These are phyloP conservation scores for Xylariomycetidae sp. DNA, from an alignment of 2,329 filamentous ascomycete species.

Conservation along the genomic window DNA sequence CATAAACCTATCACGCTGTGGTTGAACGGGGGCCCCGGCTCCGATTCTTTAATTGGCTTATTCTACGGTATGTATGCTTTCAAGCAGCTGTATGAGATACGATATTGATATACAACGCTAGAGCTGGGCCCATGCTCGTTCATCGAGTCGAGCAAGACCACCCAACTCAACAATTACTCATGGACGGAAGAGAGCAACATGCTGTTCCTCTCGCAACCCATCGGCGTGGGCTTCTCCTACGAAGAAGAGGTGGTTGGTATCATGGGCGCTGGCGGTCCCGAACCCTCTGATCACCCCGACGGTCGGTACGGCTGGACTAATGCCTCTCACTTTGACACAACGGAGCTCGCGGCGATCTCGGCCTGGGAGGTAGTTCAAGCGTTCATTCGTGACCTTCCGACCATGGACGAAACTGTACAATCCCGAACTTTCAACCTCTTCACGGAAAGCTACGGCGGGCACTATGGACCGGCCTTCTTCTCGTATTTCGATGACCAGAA, in stretches of 20 bases:
- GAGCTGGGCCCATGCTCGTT: conserved; percentile 29
- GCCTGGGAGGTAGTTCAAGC: conserved; percentile 36
- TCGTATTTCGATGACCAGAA: conserved; percentile 23
- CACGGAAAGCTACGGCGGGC: conserved; percentile 27
- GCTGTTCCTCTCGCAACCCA: conserved; percentile 65
- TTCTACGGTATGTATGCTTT: conserved; percentile 24
- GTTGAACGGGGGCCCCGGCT: conserved; percentile 59
- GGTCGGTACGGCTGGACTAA: conserved; percentile 25
- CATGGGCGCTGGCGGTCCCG: too few relatives aligned
- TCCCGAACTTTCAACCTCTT: conserved; percentile 15
- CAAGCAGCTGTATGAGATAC: background rate
- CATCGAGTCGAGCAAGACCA: conserved; percentile 46
- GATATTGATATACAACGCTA: conserved; percentile 1
- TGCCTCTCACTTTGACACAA: conserved; percentile 13
- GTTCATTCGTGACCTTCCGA: conserved; percentile 33
- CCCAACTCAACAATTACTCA: conserved; percentile 41
- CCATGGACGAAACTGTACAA: conserved; percentile 23
- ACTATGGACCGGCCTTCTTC: conserved; percentile 25
- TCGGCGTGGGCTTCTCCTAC: conserved; percentile 31
- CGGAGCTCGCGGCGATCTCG: background rate
- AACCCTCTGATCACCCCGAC: conserved; percentile 19
- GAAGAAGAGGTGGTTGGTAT: too few relatives aligned
- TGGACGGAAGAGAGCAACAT: conserved; percentile 63
- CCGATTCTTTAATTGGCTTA: conserved; percentile 50
- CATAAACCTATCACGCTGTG: conserved; percentile 60